Evolutionary conservation across 2,329 filamentous ascomycete genomes (phyloP).

Genomic region (Penicillium sp.): DNA sequence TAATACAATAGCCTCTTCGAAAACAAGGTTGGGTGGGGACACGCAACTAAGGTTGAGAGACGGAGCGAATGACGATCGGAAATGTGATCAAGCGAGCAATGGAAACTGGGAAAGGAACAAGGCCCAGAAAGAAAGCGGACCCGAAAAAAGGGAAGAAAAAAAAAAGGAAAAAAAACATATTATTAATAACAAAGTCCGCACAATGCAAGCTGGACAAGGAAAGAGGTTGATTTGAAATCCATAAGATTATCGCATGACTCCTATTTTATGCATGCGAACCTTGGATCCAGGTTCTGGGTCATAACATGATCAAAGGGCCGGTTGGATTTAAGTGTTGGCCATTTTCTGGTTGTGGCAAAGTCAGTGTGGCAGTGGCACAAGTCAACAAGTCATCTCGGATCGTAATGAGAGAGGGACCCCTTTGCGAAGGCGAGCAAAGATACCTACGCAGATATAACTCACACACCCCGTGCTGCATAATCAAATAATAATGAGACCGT

Average conservation of each 20-base stretch:
- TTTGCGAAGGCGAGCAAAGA: too few species aligned
- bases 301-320: neutral
- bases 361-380: constrained; percentile 9
- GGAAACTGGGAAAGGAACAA: constrained; percentile 1
- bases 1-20: constrained; percentile 19
- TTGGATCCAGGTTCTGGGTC: constrained; percentile 16
- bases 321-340: constrained; percentile 1
- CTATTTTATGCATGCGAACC: constrained; percentile 26
- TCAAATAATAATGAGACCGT: neutral
- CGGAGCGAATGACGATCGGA: constrained; percentile 25
- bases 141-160: constrained; percentile 7
- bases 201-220: constrained; percentile 10
- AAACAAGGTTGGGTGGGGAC: constrained; percentile 29
- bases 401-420: neutral
- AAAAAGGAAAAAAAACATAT: constrained; percentile 13
- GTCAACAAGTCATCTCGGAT: neutral
- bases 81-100: constrained; percentile 15
- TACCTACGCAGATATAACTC: too few species aligned
- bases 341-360: constrained; percentile 19
- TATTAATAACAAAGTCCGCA: neutral
- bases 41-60: constrained; percentile 29
- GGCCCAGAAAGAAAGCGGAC: constrained; percentile 4
- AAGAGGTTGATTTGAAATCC: constrained; percentile 23
- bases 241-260: constrained; percentile 15
- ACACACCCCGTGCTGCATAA: too few species aligned